Evolutionary conservation across 2,329 filamentous ascomycete species (phyloP).

Genomic region (Penicillium sp.): DNA sequence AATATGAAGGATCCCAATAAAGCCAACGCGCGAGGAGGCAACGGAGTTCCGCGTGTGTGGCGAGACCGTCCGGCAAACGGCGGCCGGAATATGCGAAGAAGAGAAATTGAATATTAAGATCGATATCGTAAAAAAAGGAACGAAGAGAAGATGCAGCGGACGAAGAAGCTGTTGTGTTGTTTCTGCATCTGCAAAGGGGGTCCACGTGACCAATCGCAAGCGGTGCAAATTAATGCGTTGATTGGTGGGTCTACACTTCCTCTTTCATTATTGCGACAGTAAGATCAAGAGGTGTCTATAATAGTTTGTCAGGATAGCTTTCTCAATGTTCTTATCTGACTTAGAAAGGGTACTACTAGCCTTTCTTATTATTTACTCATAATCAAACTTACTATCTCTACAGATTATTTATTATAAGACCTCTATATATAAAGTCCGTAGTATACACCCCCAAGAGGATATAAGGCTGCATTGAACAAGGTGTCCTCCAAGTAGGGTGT

Average conservation of each 20-base stretch:
- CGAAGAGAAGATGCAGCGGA: background rate
- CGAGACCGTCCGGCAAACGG: background rate
- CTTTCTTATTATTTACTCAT: no score
- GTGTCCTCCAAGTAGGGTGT: conserved; percentile 8
- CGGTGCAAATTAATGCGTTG: background rate
- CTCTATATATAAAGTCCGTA: no score
- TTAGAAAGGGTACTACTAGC: no score
- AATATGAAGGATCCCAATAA: background rate
- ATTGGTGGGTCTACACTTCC: background rate
- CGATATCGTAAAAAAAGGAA: conserved; percentile 2
- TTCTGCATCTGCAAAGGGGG: conserved; percentile 5
- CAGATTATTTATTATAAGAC: no score
- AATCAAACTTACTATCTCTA: no score
- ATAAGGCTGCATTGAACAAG: conserved; percentile 12
- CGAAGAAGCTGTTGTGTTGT: conserved; percentile 1
- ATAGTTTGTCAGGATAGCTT: no score
- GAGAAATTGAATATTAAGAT: background rate
- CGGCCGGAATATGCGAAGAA: background rate
- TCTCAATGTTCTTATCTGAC: no score
- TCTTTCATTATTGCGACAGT: no score
- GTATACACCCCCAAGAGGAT: background rate
- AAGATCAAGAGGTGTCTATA: no score
- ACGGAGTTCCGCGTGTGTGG: background rate
- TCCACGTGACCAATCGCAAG: conserved; percentile 4
- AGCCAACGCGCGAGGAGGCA: background rate